A percentile compares a stretch with the other conserved stretches of the same genome.
Evolutionary conservation across 768 basidiomycete species (phyloP).

Genomic region (Leccinum uliginosum): DNA sequence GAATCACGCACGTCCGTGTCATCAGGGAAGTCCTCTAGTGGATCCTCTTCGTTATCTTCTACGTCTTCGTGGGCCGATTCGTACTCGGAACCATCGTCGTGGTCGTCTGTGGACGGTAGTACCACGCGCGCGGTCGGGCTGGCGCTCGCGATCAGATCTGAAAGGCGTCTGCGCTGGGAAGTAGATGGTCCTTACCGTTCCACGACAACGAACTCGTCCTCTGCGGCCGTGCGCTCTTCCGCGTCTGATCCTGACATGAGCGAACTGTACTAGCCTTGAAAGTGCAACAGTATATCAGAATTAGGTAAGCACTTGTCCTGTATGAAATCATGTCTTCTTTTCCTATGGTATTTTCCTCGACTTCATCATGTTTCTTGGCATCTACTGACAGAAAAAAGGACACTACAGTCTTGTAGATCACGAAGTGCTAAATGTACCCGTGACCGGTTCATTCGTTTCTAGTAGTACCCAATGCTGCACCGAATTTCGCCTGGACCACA

Average conservation of each 20-base stretch:
- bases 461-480: no score
- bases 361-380: no score
- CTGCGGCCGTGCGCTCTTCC: constrained; percentile 8
- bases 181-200: constrained; percentile 18
- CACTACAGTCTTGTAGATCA: no score
- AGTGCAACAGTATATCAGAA: neutral
- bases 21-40: constrained; percentile 75
- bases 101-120: constrained; percentile 33
- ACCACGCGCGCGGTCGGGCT: constrained; percentile 44
- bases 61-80: constrained; percentile 40
- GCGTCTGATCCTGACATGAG: constrained; percentile 21
- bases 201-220: constrained; percentile 21
- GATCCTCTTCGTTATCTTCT: constrained; percentile 55
- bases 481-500: no score
- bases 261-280: neutral
- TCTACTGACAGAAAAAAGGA: no score
- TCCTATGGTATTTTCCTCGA: no score
- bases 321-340: no score
- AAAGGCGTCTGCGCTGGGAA: neutral
- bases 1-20: constrained; percentile 65
- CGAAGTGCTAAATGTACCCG: no score
- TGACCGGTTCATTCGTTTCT: no score
- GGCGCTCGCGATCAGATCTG: neutral
- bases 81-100: constrained; percentile 31
- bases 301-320: constrained; percentile 8